These are phyloP conservation scores for Carallia brachiata DNA, from an alignment of 345 rosid genomes.

Conservation along the genomic window DNA sequence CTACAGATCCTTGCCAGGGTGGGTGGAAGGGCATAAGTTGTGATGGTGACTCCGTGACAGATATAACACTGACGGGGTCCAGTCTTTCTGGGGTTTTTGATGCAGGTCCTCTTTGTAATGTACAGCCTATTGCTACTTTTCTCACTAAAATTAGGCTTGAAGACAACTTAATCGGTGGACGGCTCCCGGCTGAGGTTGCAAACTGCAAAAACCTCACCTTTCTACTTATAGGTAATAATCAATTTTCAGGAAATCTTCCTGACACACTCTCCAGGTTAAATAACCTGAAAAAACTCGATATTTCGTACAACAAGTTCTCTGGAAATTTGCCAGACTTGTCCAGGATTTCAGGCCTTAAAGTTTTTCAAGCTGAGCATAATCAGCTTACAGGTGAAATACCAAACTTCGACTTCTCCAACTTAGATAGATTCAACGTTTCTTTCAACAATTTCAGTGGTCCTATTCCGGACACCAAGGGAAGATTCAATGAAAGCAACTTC, in stretches of 20 bases:
- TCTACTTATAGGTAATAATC: slow-evolving; percentile 39
- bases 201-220: slow-evolving; percentile 40
- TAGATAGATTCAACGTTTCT: slow-evolving; percentile 50
- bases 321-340: slow-evolving; percentile 43
- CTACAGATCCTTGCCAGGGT: slow-evolving; percentile 47
- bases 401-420: slow-evolving; percentile 40
- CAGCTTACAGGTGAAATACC: slow-evolving; percentile 48
- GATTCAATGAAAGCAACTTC: slow-evolving; percentile 30
- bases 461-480: slow-evolving; percentile 29
- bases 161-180: slow-evolving; percentile 36
- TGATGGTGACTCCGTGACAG: slow-evolving; percentile 23
- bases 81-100: slow-evolving; percentile 45
- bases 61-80: slow-evolving; percentile 22
- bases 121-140: slow-evolving; percentile 31
- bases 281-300: slow-evolving; percentile 42
- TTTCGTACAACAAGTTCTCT: slow-evolving; percentile 46
- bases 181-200: slow-evolving; percentile 34
- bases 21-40: slow-evolving; percentile 38
- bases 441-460: slow-evolving; percentile 47
- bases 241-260: slow-evolving; percentile 41
- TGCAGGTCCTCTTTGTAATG: slow-evolving; percentile 38
- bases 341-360: slow-evolving; percentile 36
- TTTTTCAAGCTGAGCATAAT: slow-evolving; percentile 45
- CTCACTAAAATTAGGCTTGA: slow-evolving; percentile 30
- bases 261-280: slow-evolving; percentile 32